Percentiles rank a stretch among this genome's conserved stretches.
phyloP scores from a whole-genome alignment of 306 rosid genomes.

The Cucurbita moschata region DNA sequence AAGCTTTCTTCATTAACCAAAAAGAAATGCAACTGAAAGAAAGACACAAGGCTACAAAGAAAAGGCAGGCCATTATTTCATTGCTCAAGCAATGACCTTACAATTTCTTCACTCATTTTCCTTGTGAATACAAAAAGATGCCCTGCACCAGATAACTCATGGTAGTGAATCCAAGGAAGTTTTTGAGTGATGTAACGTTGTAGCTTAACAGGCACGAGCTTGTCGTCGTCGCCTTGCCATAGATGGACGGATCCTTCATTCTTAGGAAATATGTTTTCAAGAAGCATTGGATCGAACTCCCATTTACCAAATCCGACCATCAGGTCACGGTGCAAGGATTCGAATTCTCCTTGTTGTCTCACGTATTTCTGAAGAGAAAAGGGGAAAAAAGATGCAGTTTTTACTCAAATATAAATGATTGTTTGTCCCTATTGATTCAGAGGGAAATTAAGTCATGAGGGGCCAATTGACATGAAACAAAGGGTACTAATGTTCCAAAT shows the following conservation, averaged over 20 bases:
- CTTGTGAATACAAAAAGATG: constrained; percentile 26
- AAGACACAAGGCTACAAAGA: too few relatives aligned
- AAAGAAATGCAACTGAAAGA: too few relatives aligned
- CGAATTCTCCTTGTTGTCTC: constrained; percentile 36
- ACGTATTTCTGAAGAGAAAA: background rate
- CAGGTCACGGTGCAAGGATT: constrained; percentile 36
- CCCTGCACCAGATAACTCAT: constrained; percentile 52
- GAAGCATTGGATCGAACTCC: constrained; percentile 42
- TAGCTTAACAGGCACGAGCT: constrained; percentile 19
- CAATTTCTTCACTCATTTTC: constrained; percentile 14
- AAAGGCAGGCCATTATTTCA: background rate
- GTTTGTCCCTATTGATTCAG: background rate
- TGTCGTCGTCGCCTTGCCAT: constrained; percentile 64
- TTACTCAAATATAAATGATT: background rate
- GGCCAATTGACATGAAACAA: background rate
- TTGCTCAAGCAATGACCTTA: background rate
- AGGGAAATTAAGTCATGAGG: background rate
- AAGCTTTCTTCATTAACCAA: too few relatives aligned
- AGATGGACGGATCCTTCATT: constrained; percentile 32
- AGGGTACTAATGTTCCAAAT: too few relatives aligned
- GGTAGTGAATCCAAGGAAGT: constrained; percentile 61
- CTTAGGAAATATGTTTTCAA: constrained; percentile 28
- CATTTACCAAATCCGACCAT: constrained; percentile 45
- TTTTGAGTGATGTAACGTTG: constrained; percentile 31
- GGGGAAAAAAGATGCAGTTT: background rate